A percentile compares a stretch with the other conserved stretches of the same genome.
Conservation (phyloP, 257 asterid genomes). For the Solanum bukasovii region DNA sequence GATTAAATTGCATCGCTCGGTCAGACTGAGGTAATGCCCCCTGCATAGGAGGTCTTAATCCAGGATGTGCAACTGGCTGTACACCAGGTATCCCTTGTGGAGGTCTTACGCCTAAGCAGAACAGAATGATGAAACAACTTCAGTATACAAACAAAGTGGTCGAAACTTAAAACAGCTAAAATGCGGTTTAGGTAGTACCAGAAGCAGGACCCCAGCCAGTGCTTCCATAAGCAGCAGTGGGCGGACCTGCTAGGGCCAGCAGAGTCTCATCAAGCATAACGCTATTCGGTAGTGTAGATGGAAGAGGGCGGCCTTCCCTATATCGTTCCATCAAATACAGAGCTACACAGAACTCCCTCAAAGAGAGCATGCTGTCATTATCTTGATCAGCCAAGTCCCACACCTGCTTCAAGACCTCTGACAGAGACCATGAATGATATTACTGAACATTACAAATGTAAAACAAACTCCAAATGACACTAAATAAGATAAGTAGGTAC, state of each 20-base stretch:
- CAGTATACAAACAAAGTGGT: neutral
- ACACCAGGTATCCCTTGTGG: constrained; percentile 53
- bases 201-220: constrained; percentile 52
- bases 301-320: constrained; percentile 77
- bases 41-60: constrained; percentile 65
- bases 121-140: neutral
- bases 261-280: constrained; percentile 82
- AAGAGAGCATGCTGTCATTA: constrained; percentile 87
- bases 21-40: constrained; percentile 44
- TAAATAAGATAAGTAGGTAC: neutral
- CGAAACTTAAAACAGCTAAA: constrained; percentile 2
- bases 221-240: constrained; percentile 48
- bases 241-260: constrained; percentile 77
- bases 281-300: constrained; percentile 66
- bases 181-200: constrained; percentile 30
- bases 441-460: neutral
- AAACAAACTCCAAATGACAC: neutral
- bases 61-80: constrained; percentile 43
- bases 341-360: constrained; percentile 90
- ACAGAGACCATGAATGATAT: constrained; percentile 15
- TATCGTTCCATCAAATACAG: constrained; percentile 88
- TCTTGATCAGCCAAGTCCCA: constrained; percentile 99
- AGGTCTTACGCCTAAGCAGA: constrained; percentile 51
- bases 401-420: constrained; percentile 95
- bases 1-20: constrained; percentile 53